Conservation (phyloP, 2,329 filamentous ascomycete species). For the Ceratocystis lukuohia region DNA sequence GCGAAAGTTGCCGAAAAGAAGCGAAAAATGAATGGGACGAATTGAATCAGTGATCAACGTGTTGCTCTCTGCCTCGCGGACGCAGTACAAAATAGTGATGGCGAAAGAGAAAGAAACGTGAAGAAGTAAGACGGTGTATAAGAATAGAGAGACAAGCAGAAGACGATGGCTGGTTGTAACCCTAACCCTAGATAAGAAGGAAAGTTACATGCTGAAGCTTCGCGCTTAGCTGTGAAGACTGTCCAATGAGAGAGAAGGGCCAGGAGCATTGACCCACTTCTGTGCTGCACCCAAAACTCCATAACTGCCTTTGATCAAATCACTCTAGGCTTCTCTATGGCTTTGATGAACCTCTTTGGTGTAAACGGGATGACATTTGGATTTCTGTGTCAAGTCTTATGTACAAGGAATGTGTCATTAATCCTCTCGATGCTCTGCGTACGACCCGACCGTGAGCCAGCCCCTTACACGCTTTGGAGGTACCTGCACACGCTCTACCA, state of each 20-base stretch:
- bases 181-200: not conserved
- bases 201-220: not conserved
- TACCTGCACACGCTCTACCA: not conserved
- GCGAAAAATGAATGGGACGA: not conserved
- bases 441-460: not conserved
- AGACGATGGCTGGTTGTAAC: not conserved
- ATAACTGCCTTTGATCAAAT: not conserved
- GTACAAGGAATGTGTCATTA: conserved; percentile 1
- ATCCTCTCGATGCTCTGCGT: not conserved
- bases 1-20: not conserved
- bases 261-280: not conserved
- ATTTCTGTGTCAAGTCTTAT: not conserved
- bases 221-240: not conserved
- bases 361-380: not conserved
- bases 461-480: not conserved
- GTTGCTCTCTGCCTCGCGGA: too few species aligned
- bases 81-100: not conserved
- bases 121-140: not conserved
- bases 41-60: too few species aligned
- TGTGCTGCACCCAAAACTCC: not conserved
- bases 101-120: not conserved
- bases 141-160: not conserved
- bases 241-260: not conserved
- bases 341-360: not conserved
- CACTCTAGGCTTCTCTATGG: not conserved